Percentiles rank a stretch among this genome's conserved stretches.
phyloP scores from a whole-genome alignment of 345 rosid species.

The Euclidium syriacum region DNA sequence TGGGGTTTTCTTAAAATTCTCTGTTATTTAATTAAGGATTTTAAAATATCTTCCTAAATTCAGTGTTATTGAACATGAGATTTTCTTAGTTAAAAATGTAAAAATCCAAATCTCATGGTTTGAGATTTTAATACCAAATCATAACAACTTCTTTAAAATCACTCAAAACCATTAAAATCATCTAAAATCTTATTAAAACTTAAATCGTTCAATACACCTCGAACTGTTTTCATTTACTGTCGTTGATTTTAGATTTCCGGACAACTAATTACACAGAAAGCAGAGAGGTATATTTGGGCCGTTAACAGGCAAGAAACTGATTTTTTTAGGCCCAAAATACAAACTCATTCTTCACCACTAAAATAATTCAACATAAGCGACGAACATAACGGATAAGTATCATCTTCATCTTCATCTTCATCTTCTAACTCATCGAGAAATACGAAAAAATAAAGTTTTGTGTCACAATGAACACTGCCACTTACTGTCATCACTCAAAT shows the following conservation, averaged over 20 bases:
- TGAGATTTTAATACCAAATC: too few species aligned
- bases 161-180: too few species aligned
- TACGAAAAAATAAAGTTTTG: background rate
- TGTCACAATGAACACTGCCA: conserved; percentile 23
- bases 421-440: conserved; percentile 6
- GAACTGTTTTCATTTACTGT: background rate
- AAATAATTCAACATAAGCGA: background rate
- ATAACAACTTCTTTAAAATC: too few species aligned
- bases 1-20: too few species aligned
- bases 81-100: too few species aligned
- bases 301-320: too few species aligned
- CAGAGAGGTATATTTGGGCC: background rate
- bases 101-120: too few species aligned
- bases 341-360: conserved; percentile 21
- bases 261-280: background rate
- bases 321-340: conserved; percentile 8
- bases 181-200: too few species aligned
- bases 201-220: too few species aligned
- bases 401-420: conserved; percentile 17
- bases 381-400: conserved; percentile 28
- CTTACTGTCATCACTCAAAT: background rate
- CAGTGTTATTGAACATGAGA: too few species aligned
- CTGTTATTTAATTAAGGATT: conserved; percentile 2
- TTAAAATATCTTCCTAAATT: too few species aligned
- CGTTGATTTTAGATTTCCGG: background rate